These are phyloP conservation scores for Phytopythium delawarense DNA, from an alignment of 352 stramenopile species.

Conservation along the genomic window DNA sequence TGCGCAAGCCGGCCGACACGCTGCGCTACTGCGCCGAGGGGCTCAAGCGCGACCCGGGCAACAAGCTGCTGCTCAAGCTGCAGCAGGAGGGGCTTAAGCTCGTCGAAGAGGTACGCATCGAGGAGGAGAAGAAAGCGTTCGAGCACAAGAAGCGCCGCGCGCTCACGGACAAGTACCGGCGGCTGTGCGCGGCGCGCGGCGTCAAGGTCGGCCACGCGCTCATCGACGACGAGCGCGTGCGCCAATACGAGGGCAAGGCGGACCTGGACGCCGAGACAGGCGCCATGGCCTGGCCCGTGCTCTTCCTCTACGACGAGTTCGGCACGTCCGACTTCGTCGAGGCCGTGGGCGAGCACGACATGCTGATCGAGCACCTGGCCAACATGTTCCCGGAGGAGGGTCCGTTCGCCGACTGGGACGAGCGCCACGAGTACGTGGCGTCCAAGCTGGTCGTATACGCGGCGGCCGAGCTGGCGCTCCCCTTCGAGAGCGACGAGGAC, in stretches of 20 bases:
- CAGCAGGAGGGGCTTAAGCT: slow-evolving; percentile 57
- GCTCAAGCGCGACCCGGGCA: slow-evolving; percentile 65
- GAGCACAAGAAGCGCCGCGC: slow-evolving; percentile 65
- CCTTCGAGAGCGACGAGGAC: slow-evolving; percentile 54
- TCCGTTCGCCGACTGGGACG: slow-evolving; percentile 80
- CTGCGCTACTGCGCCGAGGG: slow-evolving; percentile 79
- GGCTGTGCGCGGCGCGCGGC: slow-evolving; percentile 55
- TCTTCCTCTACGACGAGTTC: slow-evolving; percentile 86
- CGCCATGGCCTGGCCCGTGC: slow-evolving; percentile 72
- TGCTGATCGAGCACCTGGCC: slow-evolving; percentile 80
- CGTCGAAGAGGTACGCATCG: slow-evolving; percentile 55
- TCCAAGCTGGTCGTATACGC: slow-evolving; percentile 76
- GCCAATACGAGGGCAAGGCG: slow-evolving; percentile 80
- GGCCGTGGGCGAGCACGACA: slow-evolving; percentile 73
- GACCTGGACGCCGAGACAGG: slow-evolving; percentile 58
- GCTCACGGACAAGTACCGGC: slow-evolving; percentile 74
- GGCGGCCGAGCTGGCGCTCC: slow-evolving; percentile 62
- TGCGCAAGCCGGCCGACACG: slow-evolving; percentile 75
- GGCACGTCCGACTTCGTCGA: slow-evolving; percentile 84
- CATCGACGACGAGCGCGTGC: slow-evolving; percentile 76
- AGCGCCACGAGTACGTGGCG: slow-evolving; percentile 60
- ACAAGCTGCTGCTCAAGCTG: slow-evolving; percentile 73
- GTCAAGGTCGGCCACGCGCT: slow-evolving; percentile 70
- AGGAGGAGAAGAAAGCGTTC: slow-evolving; percentile 59
- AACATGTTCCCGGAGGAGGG: slow-evolving; percentile 89